Conservation (phyloP, 2,329 filamentous ascomycete genomes). For the Zasmidium citrigriseum region DNA sequence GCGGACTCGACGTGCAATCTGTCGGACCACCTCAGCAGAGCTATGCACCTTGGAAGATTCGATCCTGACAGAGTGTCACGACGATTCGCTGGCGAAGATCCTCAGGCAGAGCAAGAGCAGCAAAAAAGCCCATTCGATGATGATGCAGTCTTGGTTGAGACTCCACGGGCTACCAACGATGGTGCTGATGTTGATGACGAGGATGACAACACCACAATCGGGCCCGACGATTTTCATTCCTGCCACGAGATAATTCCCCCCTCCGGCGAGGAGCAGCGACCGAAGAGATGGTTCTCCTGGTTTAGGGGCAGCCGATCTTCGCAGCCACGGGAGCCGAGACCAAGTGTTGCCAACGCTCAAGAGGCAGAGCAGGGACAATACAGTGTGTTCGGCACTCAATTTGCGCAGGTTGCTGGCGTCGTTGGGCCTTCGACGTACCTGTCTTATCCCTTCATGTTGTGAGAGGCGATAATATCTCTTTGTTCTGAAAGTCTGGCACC, state of each 20-base stretch:
- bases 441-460: conserved; percentile 4
- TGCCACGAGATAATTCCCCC: too few species aligned
- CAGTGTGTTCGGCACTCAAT: neutral
- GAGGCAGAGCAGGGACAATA: neutral
- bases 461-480: conserved; percentile 4
- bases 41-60: neutral
- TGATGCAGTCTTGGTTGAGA: too few species aligned
- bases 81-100: neutral
- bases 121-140: too few species aligned
- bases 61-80: neutral
- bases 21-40: neutral
- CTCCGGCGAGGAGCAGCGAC: too few species aligned
- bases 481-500: conserved; percentile 4
- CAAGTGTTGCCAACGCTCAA: neutral
- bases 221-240: too few species aligned
- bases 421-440: neutral
- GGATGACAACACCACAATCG: neutral
- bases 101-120: too few species aligned
- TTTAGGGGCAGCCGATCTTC: neutral
- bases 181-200: too few species aligned
- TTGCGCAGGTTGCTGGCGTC: neutral
- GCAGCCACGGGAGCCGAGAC: neutral
- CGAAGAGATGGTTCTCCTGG: too few species aligned
- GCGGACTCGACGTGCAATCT: neutral
- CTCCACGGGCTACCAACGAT: too few species aligned